Evolutionary conservation across 495 filamentous ascomycete genomes (phyloP).

Genomic region (Daldinia bambusicola): DNA sequence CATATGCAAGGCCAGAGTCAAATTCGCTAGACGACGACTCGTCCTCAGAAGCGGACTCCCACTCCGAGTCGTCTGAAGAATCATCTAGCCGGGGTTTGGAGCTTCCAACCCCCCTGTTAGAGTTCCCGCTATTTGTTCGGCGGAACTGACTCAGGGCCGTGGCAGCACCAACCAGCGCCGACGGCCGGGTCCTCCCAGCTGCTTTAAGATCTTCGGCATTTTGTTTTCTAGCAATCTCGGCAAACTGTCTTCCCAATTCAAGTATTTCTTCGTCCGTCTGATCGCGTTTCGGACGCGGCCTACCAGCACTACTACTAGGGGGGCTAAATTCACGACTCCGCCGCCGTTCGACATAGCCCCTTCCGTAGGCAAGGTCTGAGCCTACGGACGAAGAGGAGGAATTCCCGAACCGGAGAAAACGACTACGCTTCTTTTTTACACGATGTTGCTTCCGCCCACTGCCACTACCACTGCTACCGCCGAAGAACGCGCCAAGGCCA

Average conservation of each 20-base stretch:
- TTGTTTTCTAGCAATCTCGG: slow-evolving; percentile 56
- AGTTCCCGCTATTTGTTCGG: slow-evolving; percentile 49
- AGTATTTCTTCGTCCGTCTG: slow-evolving; percentile 63
- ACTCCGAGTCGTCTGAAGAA: slow-evolving; percentile 54
- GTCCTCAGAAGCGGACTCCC: slow-evolving; percentile 59
- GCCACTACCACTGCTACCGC: slow-evolving; percentile 40
- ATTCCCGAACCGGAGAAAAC: slow-evolving; percentile 58
- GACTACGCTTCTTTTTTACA: slow-evolving; percentile 56
- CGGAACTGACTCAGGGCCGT: slow-evolving; percentile 50
- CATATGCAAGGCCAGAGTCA: slow-evolving; percentile 60
- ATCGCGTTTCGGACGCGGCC: slow-evolving; percentile 41
- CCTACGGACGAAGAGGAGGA: slow-evolving; percentile 60
- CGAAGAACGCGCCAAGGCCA: slow-evolving; percentile 58
- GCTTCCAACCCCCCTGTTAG: slow-evolving; percentile 50
- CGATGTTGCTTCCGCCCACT: slow-evolving; percentile 45
- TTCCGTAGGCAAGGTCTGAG: slow-evolving; percentile 65
- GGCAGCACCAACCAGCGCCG: slow-evolving; percentile 51
- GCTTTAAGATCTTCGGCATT: slow-evolving; percentile 56
- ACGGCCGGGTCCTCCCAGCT: slow-evolving; percentile 53
- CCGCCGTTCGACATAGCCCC: slow-evolving; percentile 59
- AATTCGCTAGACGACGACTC: slow-evolving; percentile 54
- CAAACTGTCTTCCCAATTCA: slow-evolving; percentile 57
- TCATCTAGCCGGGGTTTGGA: slow-evolving; percentile 50
- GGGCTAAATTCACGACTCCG: slow-evolving; percentile 45
- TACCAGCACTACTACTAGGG: slow-evolving; percentile 26